Base-by-base conservation (phyloP, 1,139 yeast species). In the Pichia sp. region DNA sequence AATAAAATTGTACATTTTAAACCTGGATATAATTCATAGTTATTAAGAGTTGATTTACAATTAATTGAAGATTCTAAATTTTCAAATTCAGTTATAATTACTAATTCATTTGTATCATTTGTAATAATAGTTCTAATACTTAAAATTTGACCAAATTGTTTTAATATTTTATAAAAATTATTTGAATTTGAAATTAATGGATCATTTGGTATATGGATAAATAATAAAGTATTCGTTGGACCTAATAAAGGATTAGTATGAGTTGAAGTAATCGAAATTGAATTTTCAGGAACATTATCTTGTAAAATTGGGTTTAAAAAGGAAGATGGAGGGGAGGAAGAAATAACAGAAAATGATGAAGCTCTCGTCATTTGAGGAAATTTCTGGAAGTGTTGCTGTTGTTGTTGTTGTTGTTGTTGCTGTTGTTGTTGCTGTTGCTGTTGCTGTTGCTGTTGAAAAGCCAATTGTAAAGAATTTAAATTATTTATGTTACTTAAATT, bases 1-100 rank as follows among this genome's bases (percentile, higher is more conserved):
- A 83, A 84, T 0, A 85, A 83, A 43, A 81, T 81, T 47, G 77
- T 72, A 61, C 86, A 75, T 32, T 78, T 73, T 41, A 74, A 71
- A 0, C 95, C 96, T 1, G 90, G 85, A 53, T 82, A 78, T 39
- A 92, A 72, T 62, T 90, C 97, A 57, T 83, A 80, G 55, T 89
- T 95, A 60, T 85, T 86, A 60, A 89, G 76, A 44, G 74, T 79
- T 5, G 86, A 84, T 60, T 83, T 83, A 44, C 95, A 87, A 42
- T 74, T 76, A 74, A 86, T 79, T 10, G 97, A 95, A 39, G 81
- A 71, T 43, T 87, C 96, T 11, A 85, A 69, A 37, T 75, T 71
- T 4, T 77, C 72, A 66, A 87, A 89, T 64, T 86, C 94, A 34
- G 86, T 83, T 54, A 88, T 73, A 0, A 94, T 94, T 59, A 66